These are phyloP conservation scores for Phytophthora tubulina DNA, from an alignment of 352 stramenopile species.

Conservation along the genomic window DNA sequence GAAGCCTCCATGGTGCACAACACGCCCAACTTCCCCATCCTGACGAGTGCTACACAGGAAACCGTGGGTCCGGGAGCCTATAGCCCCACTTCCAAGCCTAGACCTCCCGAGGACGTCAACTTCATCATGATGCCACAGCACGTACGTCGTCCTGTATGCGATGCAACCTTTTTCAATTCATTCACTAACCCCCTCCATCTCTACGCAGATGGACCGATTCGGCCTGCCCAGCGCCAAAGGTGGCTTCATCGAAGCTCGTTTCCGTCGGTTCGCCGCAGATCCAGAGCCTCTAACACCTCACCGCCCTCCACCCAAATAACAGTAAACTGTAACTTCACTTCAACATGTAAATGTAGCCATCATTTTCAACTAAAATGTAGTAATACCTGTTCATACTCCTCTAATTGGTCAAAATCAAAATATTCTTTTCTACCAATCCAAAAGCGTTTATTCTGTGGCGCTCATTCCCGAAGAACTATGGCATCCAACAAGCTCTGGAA, in stretches of 20 bases:
- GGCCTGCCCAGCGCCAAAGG: slow-evolving; percentile 54
- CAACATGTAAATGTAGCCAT: not conserved
- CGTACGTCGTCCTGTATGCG: slow-evolving; percentile 34
- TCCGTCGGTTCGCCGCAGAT: slow-evolving; percentile 67
- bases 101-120: slow-evolving; percentile 57
- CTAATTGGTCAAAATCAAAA: slow-evolving; percentile 24
- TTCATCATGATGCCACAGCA: slow-evolving; percentile 82
- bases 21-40: slow-evolving; percentile 70
- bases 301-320: slow-evolving; percentile 17
- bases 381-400: not conserved
- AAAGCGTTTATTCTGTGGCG: slow-evolving; percentile 26
- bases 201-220: slow-evolving; percentile 62
- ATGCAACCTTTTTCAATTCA: not conserved
- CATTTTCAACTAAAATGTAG: not conserved
- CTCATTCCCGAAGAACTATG: slow-evolving; percentile 16
- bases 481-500: slow-evolving; percentile 79
- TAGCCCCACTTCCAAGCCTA: slow-evolving; percentile 35
- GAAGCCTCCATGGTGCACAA: slow-evolving; percentile 81
- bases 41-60: slow-evolving; percentile 61
- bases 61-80: slow-evolving; percentile 65
- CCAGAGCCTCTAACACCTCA: slow-evolving; percentile 39
- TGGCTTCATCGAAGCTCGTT: slow-evolving; percentile 73
- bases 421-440: slow-evolving; percentile 18
- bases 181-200: not conserved
- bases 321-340: not conserved